phyloP scores from a whole-genome alignment of 305 asterid species.

The Rubia balearica region DNA sequence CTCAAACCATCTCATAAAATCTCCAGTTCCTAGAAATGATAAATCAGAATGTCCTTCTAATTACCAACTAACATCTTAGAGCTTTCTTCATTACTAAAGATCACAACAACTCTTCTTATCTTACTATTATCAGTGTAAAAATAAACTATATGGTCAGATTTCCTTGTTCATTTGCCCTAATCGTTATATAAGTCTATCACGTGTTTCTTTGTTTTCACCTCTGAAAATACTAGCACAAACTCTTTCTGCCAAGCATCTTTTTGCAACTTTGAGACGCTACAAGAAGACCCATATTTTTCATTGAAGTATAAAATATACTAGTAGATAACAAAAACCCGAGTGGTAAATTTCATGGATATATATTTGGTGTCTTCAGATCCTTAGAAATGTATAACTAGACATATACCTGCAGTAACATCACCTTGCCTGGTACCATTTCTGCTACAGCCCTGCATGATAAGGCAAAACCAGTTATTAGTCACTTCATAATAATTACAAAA shows the following conservation, averaged over 20 bases:
- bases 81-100: not conserved
- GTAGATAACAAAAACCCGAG: not conserved
- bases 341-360: not conserved
- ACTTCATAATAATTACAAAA: not conserved
- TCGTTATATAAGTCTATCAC: not conserved
- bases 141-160: not conserved
- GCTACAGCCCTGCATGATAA: conserved; percentile 63
- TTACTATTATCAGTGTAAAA: not conserved
- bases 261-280: not conserved
- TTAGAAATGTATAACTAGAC: conserved; percentile 13
- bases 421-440: conserved; percentile 60
- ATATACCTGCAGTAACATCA: conserved; percentile 61
- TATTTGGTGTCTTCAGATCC: not conserved
- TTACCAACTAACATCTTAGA: not conserved
- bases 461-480: not conserved
- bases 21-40: not conserved
- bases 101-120: too few species aligned
- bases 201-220: not conserved
- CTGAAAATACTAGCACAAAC: not conserved
- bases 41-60: not conserved
- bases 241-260: not conserved
- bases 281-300: not conserved
- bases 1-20: not conserved
- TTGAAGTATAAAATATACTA: not conserved
- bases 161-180: not conserved